Evolutionary conservation across 208 protist species (phyloP).

Genomic region (Leishmania major): DNA sequence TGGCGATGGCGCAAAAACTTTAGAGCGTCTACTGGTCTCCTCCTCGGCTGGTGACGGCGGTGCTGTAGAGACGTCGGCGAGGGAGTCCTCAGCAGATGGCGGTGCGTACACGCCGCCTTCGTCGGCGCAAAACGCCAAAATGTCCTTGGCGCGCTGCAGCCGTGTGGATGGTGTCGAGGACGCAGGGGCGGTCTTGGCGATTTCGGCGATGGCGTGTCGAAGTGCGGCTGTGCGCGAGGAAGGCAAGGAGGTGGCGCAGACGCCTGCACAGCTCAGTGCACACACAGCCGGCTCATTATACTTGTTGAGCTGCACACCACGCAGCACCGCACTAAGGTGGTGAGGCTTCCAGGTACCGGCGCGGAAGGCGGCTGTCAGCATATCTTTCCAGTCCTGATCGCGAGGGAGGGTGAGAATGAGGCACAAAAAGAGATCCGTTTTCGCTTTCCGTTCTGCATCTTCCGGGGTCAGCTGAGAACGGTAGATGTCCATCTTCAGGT

Average conservation of each 20-base stretch:
- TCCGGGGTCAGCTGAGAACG: slow-evolving; percentile 10
- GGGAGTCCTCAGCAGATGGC: neutral
- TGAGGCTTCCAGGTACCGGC: slow-evolving; percentile 46
- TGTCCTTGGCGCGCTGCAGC: slow-evolving; percentile 24
- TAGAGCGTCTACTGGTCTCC: neutral
- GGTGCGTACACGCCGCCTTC: slow-evolving; percentile 13
- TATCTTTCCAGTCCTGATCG: slow-evolving; percentile 65
- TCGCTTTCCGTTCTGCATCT: slow-evolving; percentile 15
- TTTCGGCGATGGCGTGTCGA: neutral
- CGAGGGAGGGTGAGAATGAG: slow-evolving; percentile 47
- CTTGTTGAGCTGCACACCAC: slow-evolving; percentile 37
- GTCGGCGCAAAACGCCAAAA: slow-evolving; percentile 27
- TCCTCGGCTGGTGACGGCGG: neutral
- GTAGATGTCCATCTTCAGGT: slow-evolving; percentile 16
- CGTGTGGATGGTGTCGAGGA: slow-evolving; percentile 20
- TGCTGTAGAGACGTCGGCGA: neutral
- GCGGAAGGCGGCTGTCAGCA: slow-evolving; percentile 61
- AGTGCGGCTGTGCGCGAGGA: neutral
- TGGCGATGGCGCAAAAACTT: slow-evolving; percentile 11
- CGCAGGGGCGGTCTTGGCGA: slow-evolving; percentile 1
- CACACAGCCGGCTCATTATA: slow-evolving; percentile 26
- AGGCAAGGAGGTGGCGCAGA: neutral
- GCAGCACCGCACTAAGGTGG: slow-evolving; percentile 53
- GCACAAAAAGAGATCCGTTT: slow-evolving; percentile 46
- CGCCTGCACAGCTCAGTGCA: slow-evolving; percentile 5